phyloP scores from a whole-genome alignment of 2,329 filamentous ascomycete species.

The Zymoseptoria crescenta region DNA sequence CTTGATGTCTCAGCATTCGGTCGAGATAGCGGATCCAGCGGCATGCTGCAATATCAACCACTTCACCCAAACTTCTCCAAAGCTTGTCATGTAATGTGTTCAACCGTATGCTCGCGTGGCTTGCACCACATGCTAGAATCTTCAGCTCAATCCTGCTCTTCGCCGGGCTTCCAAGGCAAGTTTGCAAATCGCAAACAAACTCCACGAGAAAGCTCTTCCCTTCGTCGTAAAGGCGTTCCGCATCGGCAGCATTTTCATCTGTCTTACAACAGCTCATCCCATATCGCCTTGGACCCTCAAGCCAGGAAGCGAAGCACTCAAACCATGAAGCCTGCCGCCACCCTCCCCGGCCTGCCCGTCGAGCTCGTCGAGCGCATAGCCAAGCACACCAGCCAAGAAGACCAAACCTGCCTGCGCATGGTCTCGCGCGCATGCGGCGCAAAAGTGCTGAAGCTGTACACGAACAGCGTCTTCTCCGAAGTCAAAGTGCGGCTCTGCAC shows the following conservation, averaged over 20 bases:
- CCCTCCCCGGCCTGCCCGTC: background rate
- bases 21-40: background rate
- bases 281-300: background rate
- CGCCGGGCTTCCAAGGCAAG: no score
- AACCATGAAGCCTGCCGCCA: background rate
- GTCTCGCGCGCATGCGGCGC: background rate
- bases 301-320: background rate
- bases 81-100: background rate
- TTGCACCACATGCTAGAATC: background rate
- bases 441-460: background rate
- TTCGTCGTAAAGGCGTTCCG: no score
- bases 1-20: no score
- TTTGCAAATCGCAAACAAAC: no score
- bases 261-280: no score
- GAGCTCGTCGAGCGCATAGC: slow-evolving; percentile 1
- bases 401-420: background rate
- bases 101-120: no score
- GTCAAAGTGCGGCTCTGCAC: background rate
- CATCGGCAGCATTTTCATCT: no score
- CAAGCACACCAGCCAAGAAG: background rate
- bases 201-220: no score
- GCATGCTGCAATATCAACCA: background rate
- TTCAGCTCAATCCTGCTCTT: no score
- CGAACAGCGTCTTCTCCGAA: background rate
- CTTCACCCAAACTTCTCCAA: background rate